Evolutionary conservation across 192 early-diverging fungal genomes (phyloP).

Genomic region (Martensiomyces pterosporus): DNA sequence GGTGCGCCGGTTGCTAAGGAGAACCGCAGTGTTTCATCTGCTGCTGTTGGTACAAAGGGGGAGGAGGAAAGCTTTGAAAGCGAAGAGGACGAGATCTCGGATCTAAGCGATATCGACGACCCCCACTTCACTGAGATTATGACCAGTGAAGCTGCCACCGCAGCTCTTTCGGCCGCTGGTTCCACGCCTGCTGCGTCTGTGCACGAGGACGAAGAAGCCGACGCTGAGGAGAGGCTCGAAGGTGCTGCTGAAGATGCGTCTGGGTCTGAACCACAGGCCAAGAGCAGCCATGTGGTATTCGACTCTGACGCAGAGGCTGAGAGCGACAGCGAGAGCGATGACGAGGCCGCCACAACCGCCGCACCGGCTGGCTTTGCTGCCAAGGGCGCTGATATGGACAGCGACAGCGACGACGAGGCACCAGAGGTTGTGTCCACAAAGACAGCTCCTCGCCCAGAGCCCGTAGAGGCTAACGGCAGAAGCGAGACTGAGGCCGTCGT

Average conservation of each 20-base stretch:
- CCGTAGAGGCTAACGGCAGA: background rate
- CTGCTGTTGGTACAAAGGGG: background rate
- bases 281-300: conserved; percentile 14
- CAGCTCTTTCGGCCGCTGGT: conserved; percentile 19
- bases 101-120: conserved; percentile 45
- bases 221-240: background rate
- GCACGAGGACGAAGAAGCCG: background rate
- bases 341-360: background rate
- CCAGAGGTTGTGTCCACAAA: conserved; percentile 38
- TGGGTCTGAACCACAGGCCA: background rate
- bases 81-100: conserved; percentile 33
- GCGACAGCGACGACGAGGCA: conserved; percentile 33
- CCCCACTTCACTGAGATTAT: conserved; percentile 43
- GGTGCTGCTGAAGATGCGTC: conserved; percentile 1
- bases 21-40: background rate
- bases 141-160: conserved; percentile 29
- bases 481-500: conserved; percentile 4
- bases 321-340: conserved; percentile 10
- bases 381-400: conserved; percentile 1
- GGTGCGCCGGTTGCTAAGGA: conserved; percentile 1
- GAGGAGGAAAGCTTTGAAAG: background rate
- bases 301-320: conserved; percentile 17
- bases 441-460: conserved; percentile 2
- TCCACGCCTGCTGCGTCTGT: background rate
- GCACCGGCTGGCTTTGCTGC: background rate